A percentile compares a stretch with the other conserved stretches of the same genome.
phyloP scores from a whole-genome alignment of 306 rosid genomes.

The Myrica gale region DNA sequence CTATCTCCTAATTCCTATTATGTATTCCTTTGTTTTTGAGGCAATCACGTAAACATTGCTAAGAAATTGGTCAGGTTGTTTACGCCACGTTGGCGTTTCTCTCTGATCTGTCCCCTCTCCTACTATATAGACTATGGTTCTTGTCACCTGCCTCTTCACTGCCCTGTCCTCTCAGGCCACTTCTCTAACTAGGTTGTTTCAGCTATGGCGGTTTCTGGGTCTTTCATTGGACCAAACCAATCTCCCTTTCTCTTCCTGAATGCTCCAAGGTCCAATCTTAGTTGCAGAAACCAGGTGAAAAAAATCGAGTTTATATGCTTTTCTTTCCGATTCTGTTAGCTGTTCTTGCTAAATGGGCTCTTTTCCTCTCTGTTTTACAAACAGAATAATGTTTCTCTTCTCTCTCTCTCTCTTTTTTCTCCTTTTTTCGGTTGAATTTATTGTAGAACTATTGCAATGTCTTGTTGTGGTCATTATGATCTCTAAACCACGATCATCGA shows the following conservation, averaged over 20 bases:
- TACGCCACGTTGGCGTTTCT: constrained; percentile 10
- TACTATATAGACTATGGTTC: constrained; percentile 24
- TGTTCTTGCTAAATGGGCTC: constrained; percentile 13
- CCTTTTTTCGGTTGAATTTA: neutral
- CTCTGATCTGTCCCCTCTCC: neutral
- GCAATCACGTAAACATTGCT: too few species aligned
- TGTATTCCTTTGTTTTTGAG: too few species aligned
- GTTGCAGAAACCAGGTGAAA: constrained; percentile 53
- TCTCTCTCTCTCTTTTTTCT: neutral
- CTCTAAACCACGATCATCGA: neutral
- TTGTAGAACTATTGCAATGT: neutral
- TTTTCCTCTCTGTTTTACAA: neutral
- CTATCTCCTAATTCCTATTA: too few species aligned
- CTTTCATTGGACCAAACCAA: constrained; percentile 39
- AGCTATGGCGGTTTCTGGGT: constrained; percentile 54
- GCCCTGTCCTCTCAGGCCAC: constrained; percentile 1
- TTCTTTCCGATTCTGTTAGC: constrained; percentile 2
- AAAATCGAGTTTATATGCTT: neutral
- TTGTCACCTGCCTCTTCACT: constrained; percentile 14
- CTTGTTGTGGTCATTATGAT: neutral
- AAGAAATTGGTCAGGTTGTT: neutral
- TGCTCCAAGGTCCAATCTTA: constrained; percentile 30
- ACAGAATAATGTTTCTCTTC: neutral
- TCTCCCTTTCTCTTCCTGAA: constrained; percentile 31
- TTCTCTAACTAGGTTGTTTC: constrained; percentile 15